Percentiles rank a stretch among this genome's conserved stretches.
Conservation (phyloP, 75 land plant species). For the Cupressus sempervirens region DNA sequence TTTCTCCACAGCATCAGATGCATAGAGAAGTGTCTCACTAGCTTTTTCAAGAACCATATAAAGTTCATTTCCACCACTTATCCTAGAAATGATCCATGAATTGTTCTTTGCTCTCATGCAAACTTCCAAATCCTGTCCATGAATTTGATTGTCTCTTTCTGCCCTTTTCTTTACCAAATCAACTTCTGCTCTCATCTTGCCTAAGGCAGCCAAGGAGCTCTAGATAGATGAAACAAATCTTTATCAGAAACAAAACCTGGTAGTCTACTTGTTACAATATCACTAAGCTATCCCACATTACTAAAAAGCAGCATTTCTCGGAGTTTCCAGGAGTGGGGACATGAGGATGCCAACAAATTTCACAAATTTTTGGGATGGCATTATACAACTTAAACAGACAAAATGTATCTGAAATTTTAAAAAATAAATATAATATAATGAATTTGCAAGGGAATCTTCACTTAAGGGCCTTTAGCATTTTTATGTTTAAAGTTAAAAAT, state of each 20-base stretch:
- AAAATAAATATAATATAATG: too few species aligned
- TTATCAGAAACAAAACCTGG: not conserved
- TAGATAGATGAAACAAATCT: slow-evolving; percentile 19
- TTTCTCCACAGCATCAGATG: slow-evolving; percentile 90
- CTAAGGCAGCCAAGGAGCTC: slow-evolving; percentile 79
- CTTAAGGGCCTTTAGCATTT: too few species aligned
- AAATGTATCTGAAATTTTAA: too few species aligned
- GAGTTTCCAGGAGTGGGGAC: too few species aligned
- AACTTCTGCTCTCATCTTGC: slow-evolving; percentile 74
- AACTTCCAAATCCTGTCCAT: slow-evolving; percentile 67
- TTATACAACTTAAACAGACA: too few species aligned
- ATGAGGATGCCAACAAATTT: too few species aligned
- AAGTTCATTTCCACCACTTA: slow-evolving; percentile 70
- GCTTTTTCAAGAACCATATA: slow-evolving; percentile 92
- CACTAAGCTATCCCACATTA: not conserved
- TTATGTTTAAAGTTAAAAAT: too few species aligned
- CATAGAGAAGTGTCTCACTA: slow-evolving; percentile 84
- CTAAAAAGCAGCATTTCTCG: too few species aligned
- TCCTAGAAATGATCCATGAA: slow-evolving; percentile 82
- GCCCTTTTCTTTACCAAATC: slow-evolving; percentile 70
- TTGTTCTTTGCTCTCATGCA: slow-evolving; percentile 81
- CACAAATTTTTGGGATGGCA: too few species aligned
- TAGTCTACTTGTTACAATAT: not conserved
- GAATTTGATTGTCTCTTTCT: slow-evolving; percentile 27
- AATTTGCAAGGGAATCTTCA: too few species aligned